Evolutionary conservation across 805 yeast genomes (phyloP).

Genomic region (Clavispora santaluciae): DNA sequence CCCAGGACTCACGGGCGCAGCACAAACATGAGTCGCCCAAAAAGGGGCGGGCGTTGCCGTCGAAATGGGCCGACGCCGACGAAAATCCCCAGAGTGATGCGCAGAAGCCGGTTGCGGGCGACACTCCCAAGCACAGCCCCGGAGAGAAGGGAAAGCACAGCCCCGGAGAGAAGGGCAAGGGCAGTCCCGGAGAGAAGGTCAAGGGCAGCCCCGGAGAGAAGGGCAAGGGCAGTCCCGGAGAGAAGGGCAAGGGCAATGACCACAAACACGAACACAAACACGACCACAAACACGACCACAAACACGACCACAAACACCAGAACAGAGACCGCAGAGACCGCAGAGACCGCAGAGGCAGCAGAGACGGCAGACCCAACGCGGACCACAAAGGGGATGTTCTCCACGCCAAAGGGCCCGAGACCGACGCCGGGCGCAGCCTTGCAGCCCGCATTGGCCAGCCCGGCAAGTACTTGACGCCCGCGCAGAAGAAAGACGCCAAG

Average conservation of each 20-base stretch:
- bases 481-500: conserved; percentile 8
- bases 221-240: not conserved
- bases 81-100: not conserved
- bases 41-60: conserved; percentile 19
- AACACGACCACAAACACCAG: conserved; percentile 1
- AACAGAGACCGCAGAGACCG: not conserved
- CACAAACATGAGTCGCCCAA: not conserved
- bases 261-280: conserved; percentile 1
- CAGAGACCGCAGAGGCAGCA: not conserved
- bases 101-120: too few species aligned
- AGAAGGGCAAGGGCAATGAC: not conserved
- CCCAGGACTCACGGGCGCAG: conserved; percentile 16
- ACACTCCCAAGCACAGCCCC: not conserved
- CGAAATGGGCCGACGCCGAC: conserved; percentile 31
- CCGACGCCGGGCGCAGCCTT: conserved; percentile 27
- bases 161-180: not conserved
- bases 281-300: not conserved
- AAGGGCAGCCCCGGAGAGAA: not conserved
- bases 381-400: conserved; percentile 5
- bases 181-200: not conserved
- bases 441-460: conserved; percentile 26
- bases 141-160: not conserved
- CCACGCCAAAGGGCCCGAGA: conserved; percentile 21
- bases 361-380: not conserved
- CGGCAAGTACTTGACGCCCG: conserved; percentile 8